A percentile compares a stretch with the other conserved stretches of the same genome.
These are phyloP conservation scores for Ganoderma meredithae DNA, from an alignment of 1,284 basidiomycete genomes.

Conservation along the genomic window DNA sequence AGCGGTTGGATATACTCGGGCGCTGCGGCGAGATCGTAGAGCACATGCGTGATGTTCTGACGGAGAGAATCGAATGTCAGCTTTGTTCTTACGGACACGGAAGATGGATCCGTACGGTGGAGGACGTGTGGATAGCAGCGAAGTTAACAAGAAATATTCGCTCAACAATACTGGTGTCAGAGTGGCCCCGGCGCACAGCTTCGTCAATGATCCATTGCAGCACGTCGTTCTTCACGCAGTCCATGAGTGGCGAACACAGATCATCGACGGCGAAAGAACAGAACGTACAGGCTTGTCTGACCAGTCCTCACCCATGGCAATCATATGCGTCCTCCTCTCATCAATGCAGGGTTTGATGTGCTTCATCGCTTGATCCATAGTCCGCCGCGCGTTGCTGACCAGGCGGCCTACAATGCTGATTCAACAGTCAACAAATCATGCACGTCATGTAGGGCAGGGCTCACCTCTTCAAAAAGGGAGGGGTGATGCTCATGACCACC, in stretches of 20 bases:
- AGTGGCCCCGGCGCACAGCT: constrained; percentile 25
- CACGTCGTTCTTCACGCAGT: constrained; percentile 33
- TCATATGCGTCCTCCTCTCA: constrained; percentile 26
- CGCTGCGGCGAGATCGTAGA: constrained; percentile 51
- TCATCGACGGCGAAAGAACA: background rate
- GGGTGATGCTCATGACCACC: constrained; percentile 37
- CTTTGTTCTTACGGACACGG: too few relatives aligned
- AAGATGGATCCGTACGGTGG: constrained; percentile 31
- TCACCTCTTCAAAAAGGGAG: constrained; percentile 41
- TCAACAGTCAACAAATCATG: background rate
- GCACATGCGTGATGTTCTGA: constrained; percentile 46
- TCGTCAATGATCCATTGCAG: constrained; percentile 41
- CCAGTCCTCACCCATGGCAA: constrained; percentile 33
- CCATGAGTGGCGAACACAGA: background rate
- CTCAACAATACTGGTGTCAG: constrained; percentile 31
- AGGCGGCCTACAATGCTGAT: background rate
- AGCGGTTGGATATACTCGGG: constrained; percentile 50
- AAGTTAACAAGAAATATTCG: constrained; percentile 42
- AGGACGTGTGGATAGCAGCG: constrained; percentile 44
- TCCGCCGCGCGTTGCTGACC: constrained; percentile 10
- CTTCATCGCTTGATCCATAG: constrained; percentile 4
- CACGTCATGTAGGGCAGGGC: constrained; percentile 6
- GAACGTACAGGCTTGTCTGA: constrained; percentile 36
- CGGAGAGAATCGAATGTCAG: background rate
- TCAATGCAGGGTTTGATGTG: constrained; percentile 32